Percentiles rank a stretch among this genome's conserved stretches.
These are phyloP conservation scores for Elsinoe perseae DNA, from an alignment of 2,329 filamentous ascomycete species.

Conservation along the genomic window DNA sequence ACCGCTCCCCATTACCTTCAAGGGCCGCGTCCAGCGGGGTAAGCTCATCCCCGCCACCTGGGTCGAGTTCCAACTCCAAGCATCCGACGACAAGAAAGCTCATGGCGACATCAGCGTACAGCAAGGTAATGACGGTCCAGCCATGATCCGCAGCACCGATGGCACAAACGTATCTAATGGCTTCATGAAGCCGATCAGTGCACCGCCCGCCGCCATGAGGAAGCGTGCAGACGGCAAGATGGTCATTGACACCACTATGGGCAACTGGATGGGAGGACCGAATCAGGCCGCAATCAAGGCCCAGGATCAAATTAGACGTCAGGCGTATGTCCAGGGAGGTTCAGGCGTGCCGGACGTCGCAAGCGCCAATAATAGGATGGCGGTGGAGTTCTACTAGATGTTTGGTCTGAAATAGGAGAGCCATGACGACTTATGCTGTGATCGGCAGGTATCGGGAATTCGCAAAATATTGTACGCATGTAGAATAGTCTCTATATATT, in stretches of 20 bases:
- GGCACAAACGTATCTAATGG: slow-evolving; percentile 25
- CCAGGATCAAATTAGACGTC: slow-evolving; percentile 2
- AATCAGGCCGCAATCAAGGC: slow-evolving; percentile 31
- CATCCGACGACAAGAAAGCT: slow-evolving; percentile 30
- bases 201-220: slow-evolving; percentile 28
- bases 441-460: not conserved
- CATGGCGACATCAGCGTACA: slow-evolving; percentile 35
- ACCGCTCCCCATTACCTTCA: slow-evolving; percentile 24
- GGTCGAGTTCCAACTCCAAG: slow-evolving; percentile 36
- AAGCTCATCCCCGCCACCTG: slow-evolving; percentile 33
- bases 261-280: slow-evolving; percentile 33
- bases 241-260: slow-evolving; percentile 31
- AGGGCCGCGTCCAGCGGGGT: slow-evolving; percentile 38
- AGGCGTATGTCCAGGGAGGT: slow-evolving; percentile 2
- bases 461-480: not conserved
- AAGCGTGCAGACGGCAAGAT: slow-evolving; percentile 31
- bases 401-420: not conserved
- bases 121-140: slow-evolving; percentile 36
- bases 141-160: slow-evolving; percentile 33
- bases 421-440: not conserved
- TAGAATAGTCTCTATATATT: not conserved
- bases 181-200: slow-evolving; percentile 29
- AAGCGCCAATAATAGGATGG: slow-evolving; percentile 2
- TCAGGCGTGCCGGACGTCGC: slow-evolving; percentile 1
- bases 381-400: slow-evolving; percentile 1